Conservation (phyloP, 495 filamentous ascomycete species). For the Venustampulla echinocandica region DNA sequence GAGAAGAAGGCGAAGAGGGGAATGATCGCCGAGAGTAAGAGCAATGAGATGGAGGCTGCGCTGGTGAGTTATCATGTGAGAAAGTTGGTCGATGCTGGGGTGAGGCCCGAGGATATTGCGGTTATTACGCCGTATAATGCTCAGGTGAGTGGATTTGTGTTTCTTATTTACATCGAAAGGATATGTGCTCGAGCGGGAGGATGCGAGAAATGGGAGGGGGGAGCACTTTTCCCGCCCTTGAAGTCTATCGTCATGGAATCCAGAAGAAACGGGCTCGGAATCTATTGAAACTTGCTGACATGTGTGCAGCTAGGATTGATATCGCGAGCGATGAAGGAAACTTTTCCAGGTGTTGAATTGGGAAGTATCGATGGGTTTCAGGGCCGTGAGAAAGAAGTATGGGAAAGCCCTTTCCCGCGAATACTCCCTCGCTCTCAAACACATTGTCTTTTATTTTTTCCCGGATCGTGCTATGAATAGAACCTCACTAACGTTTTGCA, state of each 20-base stretch:
- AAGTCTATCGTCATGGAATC: background rate
- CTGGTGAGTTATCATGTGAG: slow-evolving; percentile 70
- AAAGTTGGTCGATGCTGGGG: slow-evolving; percentile 66
- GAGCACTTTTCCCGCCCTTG: background rate
- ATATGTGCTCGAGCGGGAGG: too few relatives aligned
- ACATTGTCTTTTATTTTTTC: too few relatives aligned
- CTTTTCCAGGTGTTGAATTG: slow-evolving; percentile 75
- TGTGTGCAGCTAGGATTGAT: slow-evolving; percentile 58
- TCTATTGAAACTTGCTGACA: background rate
- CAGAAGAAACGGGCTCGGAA: too few relatives aligned
- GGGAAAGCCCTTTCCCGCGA: background rate
- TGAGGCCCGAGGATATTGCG: slow-evolving; percentile 74
- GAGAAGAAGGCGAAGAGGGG: slow-evolving; percentile 39
- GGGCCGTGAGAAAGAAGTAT: slow-evolving; percentile 80
- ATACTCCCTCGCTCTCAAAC: background rate
- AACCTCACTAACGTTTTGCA: background rate
- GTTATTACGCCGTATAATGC: slow-evolving; percentile 96
- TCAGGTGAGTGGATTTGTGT: slow-evolving; percentile 61
- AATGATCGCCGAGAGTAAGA: slow-evolving; percentile 77
- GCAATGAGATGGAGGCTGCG: slow-evolving; percentile 84
- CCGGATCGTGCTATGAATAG: background rate
- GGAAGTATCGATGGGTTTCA: slow-evolving; percentile 97
- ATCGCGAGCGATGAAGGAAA: slow-evolving; percentile 63
- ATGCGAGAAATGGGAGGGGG: background rate
- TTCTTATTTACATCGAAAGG: too few relatives aligned